These are phyloP conservation scores for Astrephomene gubernaculifera DNA, from an alignment of 139 green algal species.

Conservation along the genomic window DNA sequence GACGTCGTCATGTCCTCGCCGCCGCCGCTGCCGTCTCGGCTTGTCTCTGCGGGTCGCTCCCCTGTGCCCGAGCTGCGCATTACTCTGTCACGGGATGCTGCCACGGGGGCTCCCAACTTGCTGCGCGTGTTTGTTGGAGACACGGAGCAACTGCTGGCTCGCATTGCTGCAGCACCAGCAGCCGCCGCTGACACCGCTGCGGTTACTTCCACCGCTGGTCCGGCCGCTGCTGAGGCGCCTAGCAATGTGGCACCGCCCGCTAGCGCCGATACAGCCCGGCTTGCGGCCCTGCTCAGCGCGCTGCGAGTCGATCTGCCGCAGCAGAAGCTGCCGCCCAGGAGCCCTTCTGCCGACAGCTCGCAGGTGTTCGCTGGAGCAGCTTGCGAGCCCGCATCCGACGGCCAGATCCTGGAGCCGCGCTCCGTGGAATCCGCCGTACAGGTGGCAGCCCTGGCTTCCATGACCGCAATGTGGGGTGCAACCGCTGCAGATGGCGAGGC, in stretches of 20 bases:
- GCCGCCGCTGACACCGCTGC: neutral
- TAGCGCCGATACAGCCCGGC: neutral
- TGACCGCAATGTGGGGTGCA: neutral
- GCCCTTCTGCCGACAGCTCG: neutral
- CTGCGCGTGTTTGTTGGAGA: constrained; percentile 40
- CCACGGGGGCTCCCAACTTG: neutral
- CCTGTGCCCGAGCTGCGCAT: constrained; percentile 32
- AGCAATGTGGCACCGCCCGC: neutral
- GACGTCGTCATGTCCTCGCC: constrained; percentile 56
- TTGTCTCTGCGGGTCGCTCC: constrained; percentile 38
- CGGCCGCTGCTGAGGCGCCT: neutral
- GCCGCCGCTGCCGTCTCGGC: constrained; percentile 43
- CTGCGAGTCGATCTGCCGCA: too few species aligned
- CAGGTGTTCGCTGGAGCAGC: neutral
- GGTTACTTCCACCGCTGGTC: neutral
- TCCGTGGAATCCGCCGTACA: constrained; percentile 19
- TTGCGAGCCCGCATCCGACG: constrained; percentile 2
- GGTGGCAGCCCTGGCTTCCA: neutral
- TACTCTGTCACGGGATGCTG: neutral
- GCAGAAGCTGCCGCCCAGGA: neutral
- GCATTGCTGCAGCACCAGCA: neutral
- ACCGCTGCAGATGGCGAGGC: neutral
- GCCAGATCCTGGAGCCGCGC: constrained; percentile 23
- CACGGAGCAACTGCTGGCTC: constrained; percentile 38
- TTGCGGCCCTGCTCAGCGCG: neutral